Conservation (phyloP, 257 asterid species). For the Nicotiana noctiflora region DNA sequence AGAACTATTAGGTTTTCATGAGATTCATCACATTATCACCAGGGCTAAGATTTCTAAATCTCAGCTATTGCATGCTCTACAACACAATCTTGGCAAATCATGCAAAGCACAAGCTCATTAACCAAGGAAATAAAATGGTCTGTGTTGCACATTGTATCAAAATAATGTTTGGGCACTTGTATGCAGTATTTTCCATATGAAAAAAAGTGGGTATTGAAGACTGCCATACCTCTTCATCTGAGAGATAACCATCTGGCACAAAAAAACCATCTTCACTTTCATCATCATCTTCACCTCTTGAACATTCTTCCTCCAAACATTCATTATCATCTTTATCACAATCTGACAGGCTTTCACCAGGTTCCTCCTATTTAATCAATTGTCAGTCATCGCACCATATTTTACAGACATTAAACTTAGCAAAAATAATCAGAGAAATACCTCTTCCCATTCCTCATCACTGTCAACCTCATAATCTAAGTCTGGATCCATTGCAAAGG, state of each 20-base stretch:
- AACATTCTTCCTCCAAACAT: conserved; percentile 42
- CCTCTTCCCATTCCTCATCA: conserved; percentile 99
- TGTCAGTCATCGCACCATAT: conserved; percentile 2
- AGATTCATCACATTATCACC: background rate
- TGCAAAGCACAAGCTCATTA: background rate
- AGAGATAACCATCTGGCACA: conserved; percentile 97
- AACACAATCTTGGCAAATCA: background rate
- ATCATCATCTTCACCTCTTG: conserved; percentile 62
- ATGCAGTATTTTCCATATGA: background rate
- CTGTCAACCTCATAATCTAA: conserved; percentile 86
- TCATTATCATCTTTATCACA: conserved; percentile 80
- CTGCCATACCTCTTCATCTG: conserved; percentile 74
- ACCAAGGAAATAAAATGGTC: background rate
- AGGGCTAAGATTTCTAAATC: background rate
- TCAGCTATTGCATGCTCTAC: background rate
- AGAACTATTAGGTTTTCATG: background rate
- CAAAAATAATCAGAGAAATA: conserved; percentile 22
- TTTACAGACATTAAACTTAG: conserved; percentile 7
- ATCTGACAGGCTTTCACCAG: conserved; percentile 96
- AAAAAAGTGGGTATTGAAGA: background rate
- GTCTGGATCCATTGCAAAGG: conserved; percentile 67
- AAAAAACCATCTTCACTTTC: conserved; percentile 92
- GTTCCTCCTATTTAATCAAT: conserved; percentile 65
- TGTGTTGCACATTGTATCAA: background rate
- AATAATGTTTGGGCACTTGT: background rate